A percentile compares a stretch with the other conserved stretches of the same genome.
Evolutionary conservation across 306 rosid species (phyloP).

Genomic region (Carpinus viminea): DNA sequence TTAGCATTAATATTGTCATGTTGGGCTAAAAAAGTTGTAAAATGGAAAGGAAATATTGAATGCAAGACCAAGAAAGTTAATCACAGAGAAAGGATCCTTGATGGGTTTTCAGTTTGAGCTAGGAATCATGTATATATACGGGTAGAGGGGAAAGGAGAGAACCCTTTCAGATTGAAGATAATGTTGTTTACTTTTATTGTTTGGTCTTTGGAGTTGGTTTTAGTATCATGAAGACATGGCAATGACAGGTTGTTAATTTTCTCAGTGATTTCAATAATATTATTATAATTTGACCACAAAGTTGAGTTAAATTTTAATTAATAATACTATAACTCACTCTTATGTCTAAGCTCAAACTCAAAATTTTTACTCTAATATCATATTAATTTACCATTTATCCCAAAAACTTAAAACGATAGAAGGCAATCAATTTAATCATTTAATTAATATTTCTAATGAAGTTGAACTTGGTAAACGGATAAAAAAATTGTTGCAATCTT

Average conservation of each 20-base stretch:
- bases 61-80: not conserved
- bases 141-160: not conserved
- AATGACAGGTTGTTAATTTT: slow-evolving; percentile 12
- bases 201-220: slow-evolving; percentile 1
- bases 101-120: not conserved
- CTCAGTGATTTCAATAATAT: not conserved
- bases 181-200: not conserved
- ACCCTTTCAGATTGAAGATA: not conserved
- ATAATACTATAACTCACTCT: too few species aligned
- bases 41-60: not conserved
- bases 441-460: too few species aligned
- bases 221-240: not conserved
- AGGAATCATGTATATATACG: slow-evolving; percentile 15
- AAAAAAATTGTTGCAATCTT: not conserved
- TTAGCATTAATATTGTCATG: slow-evolving; percentile 37
- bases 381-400: too few species aligned
- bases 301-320: too few species aligned
- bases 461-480: not conserved
- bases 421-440: too few species aligned
- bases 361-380: too few species aligned
- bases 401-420: too few species aligned
- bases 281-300: too few species aligned
- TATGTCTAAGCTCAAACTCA: too few species aligned
- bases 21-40: slow-evolving; percentile 13
- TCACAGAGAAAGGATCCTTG: not conserved